phyloP scores from a whole-genome alignment of 208 protist genomes.

The Entamoeba invadens region DNA sequence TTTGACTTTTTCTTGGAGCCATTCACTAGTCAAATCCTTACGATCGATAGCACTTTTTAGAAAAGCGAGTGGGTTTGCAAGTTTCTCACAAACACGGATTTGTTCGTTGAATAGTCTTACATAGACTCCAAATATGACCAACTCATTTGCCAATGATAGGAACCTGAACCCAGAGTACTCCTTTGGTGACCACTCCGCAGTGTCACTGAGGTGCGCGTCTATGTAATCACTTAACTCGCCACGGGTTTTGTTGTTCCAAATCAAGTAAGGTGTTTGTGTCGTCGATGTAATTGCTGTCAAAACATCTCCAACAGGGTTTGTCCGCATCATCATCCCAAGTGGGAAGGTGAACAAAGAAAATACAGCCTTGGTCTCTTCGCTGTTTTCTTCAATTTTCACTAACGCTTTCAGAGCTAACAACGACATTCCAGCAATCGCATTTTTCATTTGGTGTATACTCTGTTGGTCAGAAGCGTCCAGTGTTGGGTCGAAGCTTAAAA shows the following conservation, averaged over 20 bases:
- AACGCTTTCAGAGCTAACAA: not conserved
- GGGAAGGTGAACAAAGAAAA: not conserved
- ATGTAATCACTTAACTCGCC: not conserved
- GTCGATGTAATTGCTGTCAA: not conserved
- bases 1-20: not conserved
- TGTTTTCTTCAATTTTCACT: not conserved
- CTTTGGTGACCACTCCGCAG: not conserved
- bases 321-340: not conserved
- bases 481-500: not conserved
- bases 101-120: not conserved
- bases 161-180: not conserved
- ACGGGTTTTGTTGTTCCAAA: not conserved
- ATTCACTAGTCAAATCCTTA: not conserved
- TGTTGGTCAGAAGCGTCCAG: not conserved
- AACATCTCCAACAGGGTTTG: not conserved
- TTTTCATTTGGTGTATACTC: not conserved
- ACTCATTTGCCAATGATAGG: not conserved
- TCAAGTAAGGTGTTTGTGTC: not conserved
- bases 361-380: not conserved
- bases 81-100: not conserved
- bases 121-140: not conserved
- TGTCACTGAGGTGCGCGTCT: not conserved
- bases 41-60: not conserved
- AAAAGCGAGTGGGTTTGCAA: not conserved
- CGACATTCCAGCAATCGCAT: not conserved